These are phyloP conservation scores for Geranium brycei DNA, from an alignment of 345 rosid species.

Conservation along the genomic window DNA sequence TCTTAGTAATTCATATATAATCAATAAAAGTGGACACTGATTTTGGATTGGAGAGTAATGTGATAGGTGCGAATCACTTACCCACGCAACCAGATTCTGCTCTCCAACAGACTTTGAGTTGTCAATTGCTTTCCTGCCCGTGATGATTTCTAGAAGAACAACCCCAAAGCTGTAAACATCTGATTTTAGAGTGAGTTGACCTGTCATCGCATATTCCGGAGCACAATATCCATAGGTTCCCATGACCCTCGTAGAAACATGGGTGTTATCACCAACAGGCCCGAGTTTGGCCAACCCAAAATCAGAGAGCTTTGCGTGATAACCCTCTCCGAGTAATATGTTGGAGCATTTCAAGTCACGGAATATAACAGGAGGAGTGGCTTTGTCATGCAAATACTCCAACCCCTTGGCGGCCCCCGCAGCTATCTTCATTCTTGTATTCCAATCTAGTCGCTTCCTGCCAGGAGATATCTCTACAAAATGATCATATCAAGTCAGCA, in stretches of 20 bases:
- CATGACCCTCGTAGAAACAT: conserved; percentile 89
- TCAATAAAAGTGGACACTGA: too few species aligned
- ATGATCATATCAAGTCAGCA: neutral
- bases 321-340: conserved; percentile 63
- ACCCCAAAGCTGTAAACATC: conserved; percentile 83
- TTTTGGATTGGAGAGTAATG: too few species aligned
- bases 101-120: conserved; percentile 49
- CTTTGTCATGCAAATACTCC: conserved; percentile 69
- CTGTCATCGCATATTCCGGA: conserved; percentile 92
- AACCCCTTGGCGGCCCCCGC: conserved; percentile 83
- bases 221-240: conserved; percentile 92
- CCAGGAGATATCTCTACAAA: conserved; percentile 49
- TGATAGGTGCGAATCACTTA: conserved; percentile 17
- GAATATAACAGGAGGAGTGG: conserved; percentile 75
- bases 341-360: conserved; percentile 80
- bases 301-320: conserved; percentile 77
- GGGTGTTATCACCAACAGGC: conserved; percentile 80
- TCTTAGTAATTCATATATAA: too few species aligned
- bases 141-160: conserved; percentile 78
- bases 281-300: conserved; percentile 90
- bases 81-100: conserved; percentile 86
- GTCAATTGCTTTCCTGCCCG: conserved; percentile 83
- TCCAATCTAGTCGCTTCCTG: conserved; percentile 65
- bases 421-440: conserved; percentile 81
- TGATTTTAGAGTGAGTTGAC: conserved; percentile 73